These are phyloP conservation scores for Fragaria iinumae DNA, from an alignment of 306 rosid genomes.

Conservation along the genomic window DNA sequence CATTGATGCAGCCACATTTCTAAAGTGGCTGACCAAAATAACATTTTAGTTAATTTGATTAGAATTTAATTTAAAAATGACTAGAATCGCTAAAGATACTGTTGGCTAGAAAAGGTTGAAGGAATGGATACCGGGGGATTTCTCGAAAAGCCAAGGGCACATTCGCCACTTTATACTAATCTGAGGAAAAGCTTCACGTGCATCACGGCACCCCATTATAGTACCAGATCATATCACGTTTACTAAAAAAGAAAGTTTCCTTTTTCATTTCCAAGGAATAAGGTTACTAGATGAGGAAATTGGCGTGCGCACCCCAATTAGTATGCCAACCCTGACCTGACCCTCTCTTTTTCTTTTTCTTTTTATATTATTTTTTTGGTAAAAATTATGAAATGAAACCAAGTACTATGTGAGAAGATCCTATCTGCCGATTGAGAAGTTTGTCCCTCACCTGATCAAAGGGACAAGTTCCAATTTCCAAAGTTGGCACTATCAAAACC, in stretches of 20 bases:
- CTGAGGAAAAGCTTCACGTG: neutral
- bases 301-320: slow-evolving; percentile 1
- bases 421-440: neutral
- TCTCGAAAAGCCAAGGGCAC: neutral
- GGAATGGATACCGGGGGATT: neutral
- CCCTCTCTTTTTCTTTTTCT: neutral
- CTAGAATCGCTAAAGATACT: too few species aligned
- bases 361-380: neutral
- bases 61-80: too few species aligned
- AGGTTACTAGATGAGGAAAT: slow-evolving; percentile 62
- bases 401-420: neutral
- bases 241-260: slow-evolving; percentile 1
- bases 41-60: too few species aligned
- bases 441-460: slow-evolving; percentile 14
- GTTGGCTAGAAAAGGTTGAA: too few species aligned
- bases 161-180: neutral
- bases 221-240: neutral
- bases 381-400: neutral
- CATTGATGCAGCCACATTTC: too few species aligned
- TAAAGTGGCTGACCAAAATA: too few species aligned
- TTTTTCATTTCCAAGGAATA: slow-evolving; percentile 28
- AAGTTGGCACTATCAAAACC: slow-evolving; percentile 10
- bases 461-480: slow-evolving; percentile 15
- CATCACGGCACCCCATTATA: neutral
- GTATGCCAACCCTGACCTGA: neutral